These are phyloP conservation scores for Boletus huronensis DNA, from an alignment of 768 basidiomycete genomes.

Conservation along the genomic window DNA sequence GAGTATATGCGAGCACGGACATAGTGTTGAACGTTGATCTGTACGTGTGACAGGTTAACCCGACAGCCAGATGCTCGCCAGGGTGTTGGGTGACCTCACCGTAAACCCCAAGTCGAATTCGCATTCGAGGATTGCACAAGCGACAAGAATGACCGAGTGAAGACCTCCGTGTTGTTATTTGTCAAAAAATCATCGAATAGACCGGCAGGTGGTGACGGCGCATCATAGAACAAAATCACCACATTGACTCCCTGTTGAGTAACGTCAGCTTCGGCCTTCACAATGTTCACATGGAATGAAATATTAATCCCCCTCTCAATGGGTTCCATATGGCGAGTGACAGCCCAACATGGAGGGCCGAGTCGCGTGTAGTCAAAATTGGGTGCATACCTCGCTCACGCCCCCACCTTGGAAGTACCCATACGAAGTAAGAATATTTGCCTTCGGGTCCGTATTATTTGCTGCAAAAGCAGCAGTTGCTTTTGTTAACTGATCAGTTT, in stretches of 20 bases:
- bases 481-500: conserved; percentile 18
- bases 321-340: neutral
- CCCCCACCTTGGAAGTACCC: conserved; percentile 26
- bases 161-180: conserved; percentile 6
- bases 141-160: conserved; percentile 25
- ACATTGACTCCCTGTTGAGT: conserved; percentile 13
- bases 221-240: conserved; percentile 56
- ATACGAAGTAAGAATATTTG: conserved; percentile 43
- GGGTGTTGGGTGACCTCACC: conserved; percentile 17
- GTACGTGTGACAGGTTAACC: neutral
- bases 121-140: conserved; percentile 21
- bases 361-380: conserved; percentile 2
- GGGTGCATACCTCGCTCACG: conserved; percentile 32
- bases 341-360: neutral
- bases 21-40: conserved; percentile 24
- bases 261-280: conserved; percentile 6
- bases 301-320: neutral
- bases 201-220: conserved; percentile 28
- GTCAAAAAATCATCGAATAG: conserved; percentile 32
- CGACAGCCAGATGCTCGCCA: neutral
- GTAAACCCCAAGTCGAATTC: conserved; percentile 18
- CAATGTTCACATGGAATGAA: neutral
- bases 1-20: conserved; percentile 23
- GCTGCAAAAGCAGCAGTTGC: conserved; percentile 24
- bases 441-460: conserved; percentile 25